A percentile compares a stretch with the other conserved stretches of the same genome.
phyloP scores from a whole-genome alignment of 768 basidiomycete genomes.

The Amanita pseudoporphyria region DNA sequence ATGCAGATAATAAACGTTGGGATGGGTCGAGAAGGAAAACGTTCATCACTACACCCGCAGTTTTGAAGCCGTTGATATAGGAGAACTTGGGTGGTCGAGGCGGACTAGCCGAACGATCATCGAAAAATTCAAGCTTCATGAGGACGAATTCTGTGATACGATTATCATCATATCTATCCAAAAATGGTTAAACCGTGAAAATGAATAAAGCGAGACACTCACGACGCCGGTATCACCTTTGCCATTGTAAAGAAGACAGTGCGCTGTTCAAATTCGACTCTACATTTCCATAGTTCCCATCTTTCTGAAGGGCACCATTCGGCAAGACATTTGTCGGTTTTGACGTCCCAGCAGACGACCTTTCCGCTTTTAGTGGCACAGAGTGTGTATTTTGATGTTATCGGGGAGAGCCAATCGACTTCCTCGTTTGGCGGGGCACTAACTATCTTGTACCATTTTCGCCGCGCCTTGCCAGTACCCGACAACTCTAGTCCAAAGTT shows the following conservation, averaged over 20 bases:
- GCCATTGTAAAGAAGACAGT: constrained; percentile 74
- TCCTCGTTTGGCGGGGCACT: constrained; percentile 57
- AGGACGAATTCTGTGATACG: constrained; percentile 63
- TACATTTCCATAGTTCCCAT: constrained; percentile 74
- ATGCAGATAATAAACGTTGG: constrained; percentile 50
- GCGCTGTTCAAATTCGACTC: constrained; percentile 64
- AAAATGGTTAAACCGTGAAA: neutral
- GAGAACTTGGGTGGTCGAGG: constrained; percentile 39
- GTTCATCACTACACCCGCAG: constrained; percentile 65
- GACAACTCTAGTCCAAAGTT: neutral
- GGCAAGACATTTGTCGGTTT: constrained; percentile 47
- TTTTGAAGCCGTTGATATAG: constrained; percentile 53
- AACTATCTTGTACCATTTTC: constrained; percentile 60
- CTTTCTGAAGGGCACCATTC: constrained; percentile 56
- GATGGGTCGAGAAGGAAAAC: constrained; percentile 65
- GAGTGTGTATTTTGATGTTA: constrained; percentile 67
- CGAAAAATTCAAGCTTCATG: constrained; percentile 56
- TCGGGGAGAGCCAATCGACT: constrained; percentile 70
- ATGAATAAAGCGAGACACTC: constrained; percentile 16
- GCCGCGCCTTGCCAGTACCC: constrained; percentile 8
- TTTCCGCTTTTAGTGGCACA: constrained; percentile 70
- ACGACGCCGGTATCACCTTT: constrained; percentile 43
- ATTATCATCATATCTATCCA: constrained; percentile 44
- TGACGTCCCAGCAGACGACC: constrained; percentile 72
- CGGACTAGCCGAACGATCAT: constrained; percentile 29